Evolutionary conservation across 2,329 filamentous ascomycete genomes (phyloP), one percentile per base, ranked within the genome.

Genomic region (Trichoderma arundinaceum): DNA sequence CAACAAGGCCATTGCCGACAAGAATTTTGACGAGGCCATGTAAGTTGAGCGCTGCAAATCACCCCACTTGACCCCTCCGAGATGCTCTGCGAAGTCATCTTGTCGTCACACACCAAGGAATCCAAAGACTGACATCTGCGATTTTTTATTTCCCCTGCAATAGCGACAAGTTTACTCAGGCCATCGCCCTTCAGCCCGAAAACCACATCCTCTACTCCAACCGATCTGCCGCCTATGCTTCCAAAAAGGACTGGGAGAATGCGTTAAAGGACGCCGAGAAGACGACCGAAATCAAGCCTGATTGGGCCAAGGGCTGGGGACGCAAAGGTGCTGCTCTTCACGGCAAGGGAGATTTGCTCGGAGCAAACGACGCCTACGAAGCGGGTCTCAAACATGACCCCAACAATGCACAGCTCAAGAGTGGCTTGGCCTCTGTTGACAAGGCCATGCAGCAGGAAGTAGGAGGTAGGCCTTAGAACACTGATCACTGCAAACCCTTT

Each of bases 191-290:
- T 74, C 92, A 97, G 69, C 90, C 94, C 57, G 82, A 84, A 68
- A 99, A 99, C 80, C 95, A 99, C 80, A 94, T 99, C 71, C 90
- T 99, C 66, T 99, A 94, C 86, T 98, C 94, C 75, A 99, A 99
- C 82, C 90, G 95, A 72, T 98, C 95, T 35, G 95, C 88, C 65
- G 88, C 88, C 52, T 87, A 96, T 75, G 92, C 94, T 51, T 97
- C 95, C 61, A 91, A 97, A 79, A 92, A 89, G 78, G 88, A 98
- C 66, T 99, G 91, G 84, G 83, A 91, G 69, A 86, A 90, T 71
- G 95, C 95, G 19, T 82, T 98, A 32, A 85, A 90, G 69, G 95
- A 99, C 84, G 95, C 95, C 66, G 90, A 90, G 76, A 97, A 97
- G 85, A 95, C 92, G 3, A 96, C 91, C 64, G 88, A 96, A 80